Conservation (phyloP, 192 early-diverging fungal genomes). For the Cetraspora pellucida region DNA sequence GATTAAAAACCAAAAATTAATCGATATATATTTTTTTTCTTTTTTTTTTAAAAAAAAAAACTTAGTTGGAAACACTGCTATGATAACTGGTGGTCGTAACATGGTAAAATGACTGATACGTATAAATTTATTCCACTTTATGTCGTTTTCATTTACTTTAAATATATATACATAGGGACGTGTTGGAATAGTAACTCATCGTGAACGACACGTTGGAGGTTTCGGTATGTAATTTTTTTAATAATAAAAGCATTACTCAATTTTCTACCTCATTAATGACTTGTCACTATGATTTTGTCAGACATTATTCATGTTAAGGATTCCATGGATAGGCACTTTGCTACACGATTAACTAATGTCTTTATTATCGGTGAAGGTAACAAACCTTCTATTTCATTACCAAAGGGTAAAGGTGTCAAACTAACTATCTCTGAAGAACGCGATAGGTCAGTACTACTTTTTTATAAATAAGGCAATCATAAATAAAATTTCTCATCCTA, state of each 20-base stretch:
- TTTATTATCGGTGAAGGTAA: slow-evolving; percentile 81
- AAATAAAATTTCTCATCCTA: not conserved
- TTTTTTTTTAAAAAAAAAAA: not conserved
- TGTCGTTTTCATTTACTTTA: not conserved
- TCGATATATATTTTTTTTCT: not conserved
- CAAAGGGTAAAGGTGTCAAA: slow-evolving; percentile 99
- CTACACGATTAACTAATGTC: slow-evolving; percentile 97
- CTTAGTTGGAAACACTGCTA: slow-evolving; percentile 85
- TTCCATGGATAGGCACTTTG: slow-evolving; percentile 90
- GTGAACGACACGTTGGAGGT: slow-evolving; percentile 22
- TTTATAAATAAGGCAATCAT: not conserved
- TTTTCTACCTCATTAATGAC: slow-evolving; percentile 50
- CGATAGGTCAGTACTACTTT: slow-evolving; percentile 56
- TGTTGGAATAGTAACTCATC: not conserved
- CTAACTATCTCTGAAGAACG: slow-evolving; percentile 99
- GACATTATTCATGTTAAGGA: slow-evolving; percentile 99
- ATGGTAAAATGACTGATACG: slow-evolving; percentile 97
- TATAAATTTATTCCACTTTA: not conserved
- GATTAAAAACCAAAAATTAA: too few relatives aligned
- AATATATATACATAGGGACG: not conserved
- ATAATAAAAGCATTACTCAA: not conserved
- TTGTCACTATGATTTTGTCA: slow-evolving; percentile 76
- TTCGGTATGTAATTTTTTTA: slow-evolving; percentile 1
- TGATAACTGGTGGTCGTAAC: slow-evolving; percentile 98
- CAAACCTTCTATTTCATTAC: slow-evolving; percentile 95